A percentile compares a stretch with the other conserved stretches of the same genome.
These are phyloP conservation scores for Ustilago tritici DNA, from an alignment of 1,284 basidiomycete genomes.

Conservation along the genomic window DNA sequence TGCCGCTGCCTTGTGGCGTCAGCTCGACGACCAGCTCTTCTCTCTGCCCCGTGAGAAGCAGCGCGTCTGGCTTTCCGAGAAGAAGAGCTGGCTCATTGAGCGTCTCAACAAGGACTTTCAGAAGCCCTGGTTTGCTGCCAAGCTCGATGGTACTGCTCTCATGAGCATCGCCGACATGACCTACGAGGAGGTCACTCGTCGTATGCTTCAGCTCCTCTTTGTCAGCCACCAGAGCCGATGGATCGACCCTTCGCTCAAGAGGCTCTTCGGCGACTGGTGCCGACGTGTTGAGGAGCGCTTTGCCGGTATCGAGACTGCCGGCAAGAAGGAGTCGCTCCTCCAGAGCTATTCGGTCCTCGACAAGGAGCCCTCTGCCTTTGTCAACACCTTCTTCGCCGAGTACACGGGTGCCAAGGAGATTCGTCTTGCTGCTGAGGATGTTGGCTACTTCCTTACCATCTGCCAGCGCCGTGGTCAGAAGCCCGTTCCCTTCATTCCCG, in stretches of 20 bases:
- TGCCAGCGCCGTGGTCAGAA: conserved; percentile 95
- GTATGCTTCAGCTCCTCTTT: conserved; percentile 93
- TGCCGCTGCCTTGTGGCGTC: conserved; percentile 96
- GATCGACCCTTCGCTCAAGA: conserved; percentile 93
- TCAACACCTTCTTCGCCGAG: conserved; percentile 83
- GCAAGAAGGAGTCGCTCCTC: conserved; percentile 60
- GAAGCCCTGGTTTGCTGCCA: conserved; percentile 74
- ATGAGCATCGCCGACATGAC: conserved; percentile 95
- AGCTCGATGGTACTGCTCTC: conserved; percentile 74
- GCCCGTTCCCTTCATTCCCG: conserved; percentile 98
- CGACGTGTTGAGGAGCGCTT: conserved; percentile 89
- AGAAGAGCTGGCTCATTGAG: conserved; percentile 87
- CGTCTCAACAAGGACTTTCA: conserved; percentile 95
- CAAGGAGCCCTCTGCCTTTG: conserved; percentile 79
- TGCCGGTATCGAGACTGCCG: conserved; percentile 60
- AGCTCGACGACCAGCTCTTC: conserved; percentile 92
- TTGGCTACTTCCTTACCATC: conserved; percentile 93
- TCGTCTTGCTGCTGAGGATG: conserved; percentile 93
- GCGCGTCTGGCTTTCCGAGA: conserved; percentile 84
- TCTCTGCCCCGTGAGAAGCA: conserved; percentile 95
- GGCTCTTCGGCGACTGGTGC: conserved; percentile 96
- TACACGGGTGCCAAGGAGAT: conserved; percentile 87
- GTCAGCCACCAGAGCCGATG: conserved; percentile 90
- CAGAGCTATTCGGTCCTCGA: conserved; percentile 89
- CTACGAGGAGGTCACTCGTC: conserved; percentile 92